A percentile compares a stretch with the other conserved stretches of the same genome.
Evolutionary conservation across 202 grass and related monocot genomes (phyloP).

Genomic region (Brachypodium distachyon): DNA sequence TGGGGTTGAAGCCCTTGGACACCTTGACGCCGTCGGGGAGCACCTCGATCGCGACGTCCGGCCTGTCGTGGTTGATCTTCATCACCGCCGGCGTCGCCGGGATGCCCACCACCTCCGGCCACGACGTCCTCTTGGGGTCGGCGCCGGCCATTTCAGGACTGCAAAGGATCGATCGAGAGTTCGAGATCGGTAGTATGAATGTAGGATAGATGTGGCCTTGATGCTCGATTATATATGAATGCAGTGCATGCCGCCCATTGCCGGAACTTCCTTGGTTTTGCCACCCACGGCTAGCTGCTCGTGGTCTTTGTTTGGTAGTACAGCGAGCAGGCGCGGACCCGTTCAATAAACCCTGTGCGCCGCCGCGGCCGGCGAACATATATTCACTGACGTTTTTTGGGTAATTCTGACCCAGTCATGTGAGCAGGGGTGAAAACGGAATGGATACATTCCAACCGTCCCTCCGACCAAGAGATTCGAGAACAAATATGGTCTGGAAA

Average conservation of each 20-base stretch:
- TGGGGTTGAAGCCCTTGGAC: background rate
- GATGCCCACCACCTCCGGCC: conserved; percentile 7
- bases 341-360: background rate
- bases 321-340: background rate
- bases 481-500: too few species aligned
- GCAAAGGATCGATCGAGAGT: background rate
- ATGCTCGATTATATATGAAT: background rate
- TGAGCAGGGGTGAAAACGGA: too few species aligned
- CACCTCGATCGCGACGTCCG: background rate
- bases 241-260: background rate
- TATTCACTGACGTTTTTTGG: background rate
- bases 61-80: conserved; percentile 1
- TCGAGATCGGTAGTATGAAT: background rate
- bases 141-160: background rate
- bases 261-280: background rate
- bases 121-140: background rate
- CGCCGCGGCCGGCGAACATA: background rate
- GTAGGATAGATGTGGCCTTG: background rate
- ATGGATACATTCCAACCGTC: too few species aligned
- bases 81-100: conserved; percentile 12
- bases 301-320: background rate
- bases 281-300: background rate
- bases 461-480: too few species aligned
- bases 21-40: background rate
- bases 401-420: background rate